Conservation (phyloP, 768 basidiomycete species). For the Naganishia friedmannii region DNA sequence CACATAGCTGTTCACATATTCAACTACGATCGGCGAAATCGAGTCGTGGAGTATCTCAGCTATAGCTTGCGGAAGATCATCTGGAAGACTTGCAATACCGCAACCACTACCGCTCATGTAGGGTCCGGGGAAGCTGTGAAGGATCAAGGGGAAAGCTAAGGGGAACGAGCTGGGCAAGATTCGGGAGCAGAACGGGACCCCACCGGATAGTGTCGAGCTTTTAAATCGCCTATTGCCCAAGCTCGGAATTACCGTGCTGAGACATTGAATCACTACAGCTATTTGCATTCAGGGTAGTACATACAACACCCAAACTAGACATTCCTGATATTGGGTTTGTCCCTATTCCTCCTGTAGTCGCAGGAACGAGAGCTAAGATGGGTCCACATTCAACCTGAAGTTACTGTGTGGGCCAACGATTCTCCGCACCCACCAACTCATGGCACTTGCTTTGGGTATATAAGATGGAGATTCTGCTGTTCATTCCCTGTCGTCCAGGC, state of each 20-base stretch:
- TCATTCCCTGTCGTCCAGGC: neutral
- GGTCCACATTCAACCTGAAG: neutral
- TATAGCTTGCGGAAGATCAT: too few species aligned
- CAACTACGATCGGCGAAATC: too few species aligned
- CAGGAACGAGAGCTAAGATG: neutral
- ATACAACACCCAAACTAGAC: too few species aligned
- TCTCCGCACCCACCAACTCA: neutral
- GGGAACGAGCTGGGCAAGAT: neutral
- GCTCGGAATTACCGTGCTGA: neutral
- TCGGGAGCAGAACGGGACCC: constrained; percentile 1
- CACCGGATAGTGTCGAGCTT: neutral
- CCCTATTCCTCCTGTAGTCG: too few species aligned
- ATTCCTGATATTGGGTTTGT: too few species aligned
- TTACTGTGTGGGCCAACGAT: neutral
- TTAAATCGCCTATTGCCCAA: neutral
- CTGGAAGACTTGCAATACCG: too few species aligned
- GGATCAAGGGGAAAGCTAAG: too few species aligned
- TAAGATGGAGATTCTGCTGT: neutral
- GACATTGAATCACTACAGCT: neutral
- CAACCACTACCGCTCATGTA: too few species aligned
- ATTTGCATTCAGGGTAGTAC: neutral
- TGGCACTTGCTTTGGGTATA: neutral
- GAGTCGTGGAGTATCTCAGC: too few species aligned
- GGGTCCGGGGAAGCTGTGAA: too few species aligned
- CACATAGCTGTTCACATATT: too few species aligned